These are phyloP conservation scores for Hordeum marinum DNA, from an alignment of 176 grass and related monocot genomes.

Conservation along the genomic window DNA sequence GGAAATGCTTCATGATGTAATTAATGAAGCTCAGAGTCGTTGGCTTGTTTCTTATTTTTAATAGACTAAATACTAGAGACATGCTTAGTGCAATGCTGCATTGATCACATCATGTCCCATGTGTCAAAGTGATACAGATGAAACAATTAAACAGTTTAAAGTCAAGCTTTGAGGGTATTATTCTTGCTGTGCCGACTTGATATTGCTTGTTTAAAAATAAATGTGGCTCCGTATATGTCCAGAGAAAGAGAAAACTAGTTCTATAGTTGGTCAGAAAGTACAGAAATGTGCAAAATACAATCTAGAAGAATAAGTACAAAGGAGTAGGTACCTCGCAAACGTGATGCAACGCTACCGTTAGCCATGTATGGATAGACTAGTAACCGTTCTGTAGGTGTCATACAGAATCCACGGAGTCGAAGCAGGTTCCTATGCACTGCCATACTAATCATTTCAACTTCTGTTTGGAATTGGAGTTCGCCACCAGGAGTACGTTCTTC, in stretches of 20 bases:
- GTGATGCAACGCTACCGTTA: constrained; percentile 69
- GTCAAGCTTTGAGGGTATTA: not conserved
- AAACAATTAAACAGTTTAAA: not conserved
- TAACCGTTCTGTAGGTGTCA: constrained; percentile 82
- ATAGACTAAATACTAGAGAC: not conserved
- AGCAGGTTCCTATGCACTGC: constrained; percentile 74
- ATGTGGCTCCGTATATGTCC: not conserved
- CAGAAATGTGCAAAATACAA: constrained; percentile 6
- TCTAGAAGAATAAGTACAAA: not conserved
- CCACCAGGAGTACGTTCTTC: constrained; percentile 71
- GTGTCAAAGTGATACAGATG: not conserved
- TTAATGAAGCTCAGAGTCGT: not conserved
- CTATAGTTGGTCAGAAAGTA: not conserved
- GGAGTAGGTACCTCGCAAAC: constrained; percentile 51
- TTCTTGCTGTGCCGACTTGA: not conserved
- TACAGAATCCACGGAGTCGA: constrained; percentile 76
- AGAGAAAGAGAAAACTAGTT: not conserved
- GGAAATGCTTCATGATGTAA: not conserved
- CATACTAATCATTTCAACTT: constrained; percentile 90
- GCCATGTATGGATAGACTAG: constrained; percentile 80
- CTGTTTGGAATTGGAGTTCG: constrained; percentile 73
- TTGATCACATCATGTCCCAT: not conserved
- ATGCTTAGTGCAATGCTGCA: not conserved
- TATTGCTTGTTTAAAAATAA: not conserved
- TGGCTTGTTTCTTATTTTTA: not conserved